Percentiles rank a stretch among this genome's conserved stretches.
Conservation (phyloP, 1,139 yeast genomes). For the Dujonia santamariae region DNA sequence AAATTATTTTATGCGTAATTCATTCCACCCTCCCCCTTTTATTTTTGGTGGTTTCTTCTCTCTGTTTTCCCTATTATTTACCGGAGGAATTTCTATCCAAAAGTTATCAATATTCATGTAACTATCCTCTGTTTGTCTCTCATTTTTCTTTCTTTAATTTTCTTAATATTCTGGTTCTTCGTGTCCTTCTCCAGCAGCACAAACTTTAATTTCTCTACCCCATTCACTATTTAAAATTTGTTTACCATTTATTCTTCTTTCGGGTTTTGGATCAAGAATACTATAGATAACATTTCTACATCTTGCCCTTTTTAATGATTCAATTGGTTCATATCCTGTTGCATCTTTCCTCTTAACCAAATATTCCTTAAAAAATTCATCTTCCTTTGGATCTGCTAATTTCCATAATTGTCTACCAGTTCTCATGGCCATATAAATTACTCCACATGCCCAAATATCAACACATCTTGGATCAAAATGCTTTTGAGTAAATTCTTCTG, state of each 20-base stretch:
- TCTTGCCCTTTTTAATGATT: conserved; percentile 72
- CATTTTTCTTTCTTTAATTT: no score
- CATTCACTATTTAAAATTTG: conserved; percentile 92
- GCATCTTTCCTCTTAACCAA: conserved; percentile 73
- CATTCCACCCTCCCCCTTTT: no score
- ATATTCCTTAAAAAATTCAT: conserved; percentile 75
- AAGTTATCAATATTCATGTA: neutral
- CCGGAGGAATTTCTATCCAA: no score
- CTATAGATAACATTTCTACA: conserved; percentile 92
- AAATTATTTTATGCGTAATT: no score
- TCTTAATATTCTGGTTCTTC: conserved; percentile 2
- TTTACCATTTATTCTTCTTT: conserved; percentile 79
- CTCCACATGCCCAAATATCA: conserved; percentile 97
- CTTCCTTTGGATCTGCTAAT: conserved; percentile 69
- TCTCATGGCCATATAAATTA: conserved; percentile 97
- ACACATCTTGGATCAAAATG: conserved; percentile 90
- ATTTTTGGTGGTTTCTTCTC: neutral
- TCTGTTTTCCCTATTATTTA: neutral
- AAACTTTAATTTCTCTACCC: conserved; percentile 84
- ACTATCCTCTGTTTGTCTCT: neutral
- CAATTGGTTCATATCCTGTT: conserved; percentile 90
- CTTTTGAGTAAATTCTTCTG: conserved; percentile 77
- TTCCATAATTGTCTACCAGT: conserved; percentile 95
- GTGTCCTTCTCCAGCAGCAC: conserved; percentile 59
- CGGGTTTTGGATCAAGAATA: conserved; percentile 86